Evolutionary conservation across 2,329 filamentous ascomycete species (phyloP).

Genomic region (Stagonosporopsis chrysanthemi): DNA sequence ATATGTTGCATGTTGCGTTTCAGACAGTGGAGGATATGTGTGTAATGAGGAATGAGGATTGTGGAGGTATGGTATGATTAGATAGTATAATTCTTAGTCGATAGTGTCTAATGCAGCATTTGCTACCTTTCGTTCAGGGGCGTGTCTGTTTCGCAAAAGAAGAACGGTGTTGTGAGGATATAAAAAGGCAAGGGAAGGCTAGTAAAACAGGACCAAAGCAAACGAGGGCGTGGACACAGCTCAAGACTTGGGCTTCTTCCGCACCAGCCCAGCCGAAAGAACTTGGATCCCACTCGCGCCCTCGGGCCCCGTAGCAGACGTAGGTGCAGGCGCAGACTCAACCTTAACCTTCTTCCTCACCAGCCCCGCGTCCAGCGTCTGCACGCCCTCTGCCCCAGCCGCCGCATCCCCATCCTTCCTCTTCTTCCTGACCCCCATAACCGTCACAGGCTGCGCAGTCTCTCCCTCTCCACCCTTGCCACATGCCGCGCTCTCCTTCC

Average conservation of each 20-base stretch:
- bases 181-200: not conserved
- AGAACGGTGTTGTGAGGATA: not conserved
- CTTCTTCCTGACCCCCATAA: slow-evolving; percentile 47
- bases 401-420: slow-evolving; percentile 35
- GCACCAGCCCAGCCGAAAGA: slow-evolving; percentile 40
- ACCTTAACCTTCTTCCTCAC: slow-evolving; percentile 46
- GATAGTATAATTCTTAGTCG: slow-evolving; percentile 17
- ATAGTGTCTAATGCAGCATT: slow-evolving; percentile 16
- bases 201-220: not conserved
- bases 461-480: slow-evolving; percentile 1
- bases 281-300: slow-evolving; percentile 37
- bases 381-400: slow-evolving; percentile 14
- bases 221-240: not conserved
- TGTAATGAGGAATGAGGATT: not conserved
- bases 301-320: slow-evolving; percentile 1
- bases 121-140: not conserved
- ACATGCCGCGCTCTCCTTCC: slow-evolving; percentile 26
- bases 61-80: not conserved
- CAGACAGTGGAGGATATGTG: no score
- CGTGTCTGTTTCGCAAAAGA: not conserved
- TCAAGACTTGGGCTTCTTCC: slow-evolving; percentile 46
- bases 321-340: slow-evolving; percentile 19
- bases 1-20: not conserved
- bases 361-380: slow-evolving; percentile 30
- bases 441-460: slow-evolving; percentile 27